Evolutionary conservation across 169 alveolate genomes (phyloP), one percentile per base, ranked within the genome.

Genomic region (Theileria annulata): DNA sequence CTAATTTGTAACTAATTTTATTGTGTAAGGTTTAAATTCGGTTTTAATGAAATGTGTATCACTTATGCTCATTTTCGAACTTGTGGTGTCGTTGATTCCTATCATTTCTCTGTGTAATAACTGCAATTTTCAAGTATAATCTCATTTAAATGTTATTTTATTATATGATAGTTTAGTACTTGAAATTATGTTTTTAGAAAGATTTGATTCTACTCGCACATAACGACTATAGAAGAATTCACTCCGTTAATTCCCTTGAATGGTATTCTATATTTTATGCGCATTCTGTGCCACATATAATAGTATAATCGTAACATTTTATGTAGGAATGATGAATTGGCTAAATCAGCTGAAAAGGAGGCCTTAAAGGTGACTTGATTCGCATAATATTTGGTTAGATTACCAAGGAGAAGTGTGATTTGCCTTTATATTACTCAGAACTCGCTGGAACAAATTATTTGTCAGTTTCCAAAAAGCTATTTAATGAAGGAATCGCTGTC

Each of bases 381-480:
- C 37, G 12, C 31, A 31, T 30, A 33, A n/a, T 67, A 48, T 1
- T 67, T 71, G 15, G 21, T 56, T 23, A 75, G 79, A 72, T 72
- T 30, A 23, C 77, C 17, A 72, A 60, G 59, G 79, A 72, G 48
- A 15, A 33, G 17, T 84, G 90, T 62, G 51, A 84, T 21, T 37
- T 84, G 12, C 90, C 90, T 12, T 54, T 72, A 19, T 77, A 84
- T 31, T 78, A 84, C 70, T 85, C 82, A n/a, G 77, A 64, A n/a
- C 51, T 72, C 30, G 27, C 79, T 17, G 90, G 87, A 0, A 84
- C 90, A 13, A 84, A 84, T 59, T 84, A 77, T 62, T 47, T 84
- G 17, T 69, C 87, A 0, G 76, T 80, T 10, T 71, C 42, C 15
- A 27, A 49, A 56, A 33, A 35, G n/a, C 30, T 23, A 27, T 78